Evolutionary conservation across 2,329 filamentous ascomycete genomes (phyloP).

Genomic region (Colletotrichum nymphaeae): DNA sequence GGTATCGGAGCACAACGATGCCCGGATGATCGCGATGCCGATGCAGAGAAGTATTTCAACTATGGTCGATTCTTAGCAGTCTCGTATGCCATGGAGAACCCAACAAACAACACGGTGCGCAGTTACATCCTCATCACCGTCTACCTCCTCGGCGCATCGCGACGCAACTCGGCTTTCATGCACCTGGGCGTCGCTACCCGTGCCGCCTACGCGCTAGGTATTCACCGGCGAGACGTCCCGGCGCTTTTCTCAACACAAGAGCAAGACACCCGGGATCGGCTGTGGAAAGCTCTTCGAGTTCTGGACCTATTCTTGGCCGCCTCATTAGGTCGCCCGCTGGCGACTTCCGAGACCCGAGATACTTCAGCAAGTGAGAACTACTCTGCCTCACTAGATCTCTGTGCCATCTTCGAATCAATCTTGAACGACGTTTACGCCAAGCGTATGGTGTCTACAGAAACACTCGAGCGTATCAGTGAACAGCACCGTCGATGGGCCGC

Average conservation of each 20-base stretch:
- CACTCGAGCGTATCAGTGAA: conserved; percentile 41
- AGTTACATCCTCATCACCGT: conserved; percentile 49
- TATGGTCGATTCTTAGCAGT: conserved; percentile 48
- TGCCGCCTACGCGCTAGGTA: conserved; percentile 49
- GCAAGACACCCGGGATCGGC: conserved; percentile 41
- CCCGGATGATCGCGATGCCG: conserved; percentile 45
- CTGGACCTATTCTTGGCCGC: conserved; percentile 48
- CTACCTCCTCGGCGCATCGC: conserved; percentile 49
- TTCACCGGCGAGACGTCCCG: conserved; percentile 44
- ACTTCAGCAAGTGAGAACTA: conserved; percentile 37
- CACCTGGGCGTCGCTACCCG: conserved; percentile 50
- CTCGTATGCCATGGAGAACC: conserved; percentile 48
- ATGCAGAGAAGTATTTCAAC: conserved; percentile 48
- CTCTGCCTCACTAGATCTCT: conserved; percentile 46
- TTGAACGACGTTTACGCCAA: conserved; percentile 48
- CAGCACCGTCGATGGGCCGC: conserved; percentile 43
- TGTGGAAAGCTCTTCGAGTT: conserved; percentile 48
- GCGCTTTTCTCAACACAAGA: conserved; percentile 42
- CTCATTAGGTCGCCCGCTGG: conserved; percentile 46
- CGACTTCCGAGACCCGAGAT: conserved; percentile 44
- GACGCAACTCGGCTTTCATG: conserved; percentile 51
- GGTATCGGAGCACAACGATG: conserved; percentile 48
- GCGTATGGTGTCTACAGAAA: conserved; percentile 42
- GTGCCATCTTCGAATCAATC: conserved; percentile 49
- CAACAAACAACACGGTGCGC: conserved; percentile 47